These are phyloP conservation scores for Metschnikowia sp. DNA, from an alignment of 805 yeast species.

Conservation along the genomic window DNA sequence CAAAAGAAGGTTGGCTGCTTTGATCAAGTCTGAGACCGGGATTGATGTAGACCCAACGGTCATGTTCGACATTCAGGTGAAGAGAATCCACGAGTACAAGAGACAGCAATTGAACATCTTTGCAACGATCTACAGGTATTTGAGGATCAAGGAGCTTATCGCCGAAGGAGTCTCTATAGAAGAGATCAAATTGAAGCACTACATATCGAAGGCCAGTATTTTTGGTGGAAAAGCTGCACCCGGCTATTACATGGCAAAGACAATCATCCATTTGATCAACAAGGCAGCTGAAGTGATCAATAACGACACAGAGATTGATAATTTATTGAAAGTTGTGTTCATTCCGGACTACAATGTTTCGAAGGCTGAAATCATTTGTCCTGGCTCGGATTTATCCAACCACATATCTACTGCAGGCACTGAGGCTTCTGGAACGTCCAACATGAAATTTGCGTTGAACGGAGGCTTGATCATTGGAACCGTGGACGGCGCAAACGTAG, in stretches of 20 bases:
- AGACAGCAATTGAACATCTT: slow-evolving; percentile 92
- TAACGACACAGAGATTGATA: slow-evolving; percentile 69
- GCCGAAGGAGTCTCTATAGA: slow-evolving; percentile 42
- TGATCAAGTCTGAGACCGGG: slow-evolving; percentile 63
- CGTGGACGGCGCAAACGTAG: slow-evolving; percentile 96
- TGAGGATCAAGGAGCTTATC: slow-evolving; percentile 67
- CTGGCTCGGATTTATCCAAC: slow-evolving; percentile 87
- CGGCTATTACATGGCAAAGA: slow-evolving; percentile 94
- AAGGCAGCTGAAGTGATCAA: slow-evolving; percentile 79
- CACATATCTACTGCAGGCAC: slow-evolving; percentile 97
- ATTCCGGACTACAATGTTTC: slow-evolving; percentile 92
- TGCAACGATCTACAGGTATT: slow-evolving; percentile 81
- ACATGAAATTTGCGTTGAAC: slow-evolving; percentile 91
- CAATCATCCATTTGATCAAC: slow-evolving; percentile 81
- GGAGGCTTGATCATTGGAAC: slow-evolving; percentile 95
- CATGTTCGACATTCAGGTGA: slow-evolving; percentile 87
- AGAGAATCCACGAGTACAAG: slow-evolving; percentile 93
- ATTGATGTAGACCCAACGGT: slow-evolving; percentile 69
- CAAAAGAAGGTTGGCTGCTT: slow-evolving; percentile 61
- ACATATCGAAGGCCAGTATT: slow-evolving; percentile 71
- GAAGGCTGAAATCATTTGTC: slow-evolving; percentile 86
- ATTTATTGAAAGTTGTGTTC: slow-evolving; percentile 79
- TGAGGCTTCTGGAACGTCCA: slow-evolving; percentile 93
- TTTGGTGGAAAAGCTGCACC: slow-evolving; percentile 98
- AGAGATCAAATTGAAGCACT: slow-evolving; percentile 55